Evolutionary conservation across 371 early-diverging fungal genomes (phyloP).

Genomic region (Chytridium lagenaria): DNA sequence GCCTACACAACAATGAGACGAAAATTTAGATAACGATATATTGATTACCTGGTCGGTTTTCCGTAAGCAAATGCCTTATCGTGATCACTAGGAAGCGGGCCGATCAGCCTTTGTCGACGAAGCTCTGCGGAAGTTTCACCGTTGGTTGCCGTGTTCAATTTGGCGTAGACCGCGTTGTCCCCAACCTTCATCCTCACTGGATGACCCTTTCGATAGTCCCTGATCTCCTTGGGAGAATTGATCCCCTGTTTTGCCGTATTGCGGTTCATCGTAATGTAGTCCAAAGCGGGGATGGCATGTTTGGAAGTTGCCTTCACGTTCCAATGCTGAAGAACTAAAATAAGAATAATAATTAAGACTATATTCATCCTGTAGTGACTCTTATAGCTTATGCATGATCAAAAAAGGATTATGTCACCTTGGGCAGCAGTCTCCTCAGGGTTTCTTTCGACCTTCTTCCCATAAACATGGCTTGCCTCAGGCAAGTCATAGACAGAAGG

Average conservation of each 20-base stretch:
- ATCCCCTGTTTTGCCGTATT: slow-evolving; percentile 54
- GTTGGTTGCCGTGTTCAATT: slow-evolving; percentile 20
- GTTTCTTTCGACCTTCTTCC: slow-evolving; percentile 53
- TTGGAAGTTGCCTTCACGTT: slow-evolving; percentile 48
- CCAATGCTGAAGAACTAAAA: slow-evolving; percentile 57
- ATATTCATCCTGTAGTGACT: neutral
- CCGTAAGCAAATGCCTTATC: slow-evolving; percentile 58
- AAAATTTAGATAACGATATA: too few species aligned
- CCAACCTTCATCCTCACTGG: slow-evolving; percentile 56
- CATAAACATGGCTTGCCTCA: slow-evolving; percentile 52
- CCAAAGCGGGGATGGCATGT: slow-evolving; percentile 52
- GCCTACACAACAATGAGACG: slow-evolving; percentile 33
- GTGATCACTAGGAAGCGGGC: slow-evolving; percentile 53
- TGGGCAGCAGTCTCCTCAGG: slow-evolving; percentile 53
- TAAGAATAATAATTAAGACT: too few species aligned
- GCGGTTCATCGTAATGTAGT: slow-evolving; percentile 65
- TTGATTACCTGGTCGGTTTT: slow-evolving; percentile 56
- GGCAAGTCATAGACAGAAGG: slow-evolving; percentile 58
- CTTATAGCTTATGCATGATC: neutral
- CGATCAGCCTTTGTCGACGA: slow-evolving; percentile 30
- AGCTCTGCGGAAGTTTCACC: slow-evolving; percentile 24
- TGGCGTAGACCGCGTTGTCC: slow-evolving; percentile 34
- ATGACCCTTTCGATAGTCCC: slow-evolving; percentile 49
- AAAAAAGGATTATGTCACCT: slow-evolving; percentile 30
- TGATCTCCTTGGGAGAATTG: slow-evolving; percentile 46